phyloP scores from a whole-genome alignment of 164 flowering plant species.

The Nelumbo lutea region DNA sequence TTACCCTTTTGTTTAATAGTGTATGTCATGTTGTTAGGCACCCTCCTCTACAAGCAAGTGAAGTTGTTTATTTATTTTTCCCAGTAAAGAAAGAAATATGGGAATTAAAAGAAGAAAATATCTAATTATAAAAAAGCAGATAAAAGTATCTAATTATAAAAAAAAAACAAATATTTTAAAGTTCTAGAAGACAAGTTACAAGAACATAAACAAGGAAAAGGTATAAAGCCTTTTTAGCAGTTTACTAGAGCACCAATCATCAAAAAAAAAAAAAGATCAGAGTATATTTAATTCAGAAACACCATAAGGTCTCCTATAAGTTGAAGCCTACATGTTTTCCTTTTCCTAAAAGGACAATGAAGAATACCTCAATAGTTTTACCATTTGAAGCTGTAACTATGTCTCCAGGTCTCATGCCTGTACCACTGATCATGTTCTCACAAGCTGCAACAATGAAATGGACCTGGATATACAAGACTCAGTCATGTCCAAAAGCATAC shows the following conservation, averaged over 20 bases:
- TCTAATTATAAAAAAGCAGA: too few species aligned
- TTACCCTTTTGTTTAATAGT: too few species aligned
- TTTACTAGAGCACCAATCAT: neutral
- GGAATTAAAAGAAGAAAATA: too few species aligned
- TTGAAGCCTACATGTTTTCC: neutral
- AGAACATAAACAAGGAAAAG: neutral
- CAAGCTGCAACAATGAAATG: slow-evolving; percentile 91
- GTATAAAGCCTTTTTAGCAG: neutral
- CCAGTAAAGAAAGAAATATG: too few species aligned
- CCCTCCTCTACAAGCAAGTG: too few species aligned
- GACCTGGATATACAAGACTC: slow-evolving; percentile 35
- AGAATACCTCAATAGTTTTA: slow-evolving; percentile 81
- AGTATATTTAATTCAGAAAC: neutral
- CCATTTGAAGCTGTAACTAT: slow-evolving; percentile 90
- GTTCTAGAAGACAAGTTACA: neutral
- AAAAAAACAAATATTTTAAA: neutral
- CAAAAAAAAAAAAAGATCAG: neutral
- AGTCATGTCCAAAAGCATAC: neutral
- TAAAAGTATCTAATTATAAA: too few species aligned
- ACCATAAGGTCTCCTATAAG: neutral
- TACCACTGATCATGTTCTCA: slow-evolving; percentile 97
- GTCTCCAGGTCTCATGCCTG: slow-evolving; percentile 96
- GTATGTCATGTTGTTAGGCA: too few species aligned
- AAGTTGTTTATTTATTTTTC: too few species aligned
- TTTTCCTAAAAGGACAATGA: neutral